Evolutionary conservation across 2,329 filamentous ascomycete species (phyloP), one percentile per base, ranked within the genome.

Genomic region (Colletotrichum falcatum): DNA sequence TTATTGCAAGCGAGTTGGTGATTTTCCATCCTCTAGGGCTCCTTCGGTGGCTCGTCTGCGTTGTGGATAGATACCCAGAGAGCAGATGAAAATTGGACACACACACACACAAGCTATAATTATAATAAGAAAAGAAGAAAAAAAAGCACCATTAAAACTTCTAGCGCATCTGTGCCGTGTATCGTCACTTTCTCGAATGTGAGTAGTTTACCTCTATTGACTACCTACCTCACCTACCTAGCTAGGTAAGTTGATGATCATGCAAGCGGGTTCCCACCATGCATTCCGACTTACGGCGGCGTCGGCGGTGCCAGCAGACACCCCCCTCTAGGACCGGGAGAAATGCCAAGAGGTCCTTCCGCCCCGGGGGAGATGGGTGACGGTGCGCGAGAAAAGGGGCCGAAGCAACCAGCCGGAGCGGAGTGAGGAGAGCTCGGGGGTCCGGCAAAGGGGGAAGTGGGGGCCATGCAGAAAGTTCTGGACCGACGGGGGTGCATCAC

Each of bases 61-160:
- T 61, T 39, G 14, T 56, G 44, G 67, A 70, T 72, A 51, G 67
- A 70, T 72, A 72, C 61, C 70, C 66, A 65, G 48, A 54, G 33
- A 60, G 70, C 48, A 65, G 46, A 20, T 42, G 61, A 69, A 48
- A 9, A 58, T 49, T 42, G 58, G 23, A 70, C 51, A 39, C 12
- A 49, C 37, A 61, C 39, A 46, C 33, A 5, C 14, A 58, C n/a
- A n/a, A n/a, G n/a, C n/a, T n/a, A 46, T 62, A 46, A 26, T 59
- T 51, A 49, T 46, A 67, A 20, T 6, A 7, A n/a, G 12, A 16
- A 18, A 3, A 7, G 14, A 23, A 35, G 8, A 35, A 3, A 44
- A n/a, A 42, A 18, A 44, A 3, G 39, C 18, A 20, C 7, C 23
- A 28, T 49, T 49, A 42, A 5, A 49, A 51, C 2, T 18, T 14